phyloP scores from a whole-genome alignment of 1,284 basidiomycete genomes.

The Farysia itapuensis region DNA sequence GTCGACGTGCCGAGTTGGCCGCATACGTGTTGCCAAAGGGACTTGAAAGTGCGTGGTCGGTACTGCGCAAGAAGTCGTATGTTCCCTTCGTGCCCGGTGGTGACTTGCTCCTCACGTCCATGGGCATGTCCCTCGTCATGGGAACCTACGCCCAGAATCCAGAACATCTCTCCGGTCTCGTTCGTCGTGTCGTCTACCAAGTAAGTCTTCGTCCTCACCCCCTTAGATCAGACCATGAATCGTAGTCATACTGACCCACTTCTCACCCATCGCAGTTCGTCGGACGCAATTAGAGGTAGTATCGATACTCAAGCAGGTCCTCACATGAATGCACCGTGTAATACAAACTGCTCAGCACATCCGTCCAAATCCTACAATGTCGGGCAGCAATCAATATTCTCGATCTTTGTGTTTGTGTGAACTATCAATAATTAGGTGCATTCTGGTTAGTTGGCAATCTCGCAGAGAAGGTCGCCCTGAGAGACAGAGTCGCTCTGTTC shows the following conservation, averaged over 20 bases:
- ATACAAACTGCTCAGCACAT: too few relatives aligned
- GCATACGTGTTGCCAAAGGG: slow-evolving; percentile 95
- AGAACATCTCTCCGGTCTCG: slow-evolving; percentile 80
- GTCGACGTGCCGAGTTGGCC: slow-evolving; percentile 78
- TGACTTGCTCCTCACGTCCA: slow-evolving; percentile 69
- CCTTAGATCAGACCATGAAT: background rate
- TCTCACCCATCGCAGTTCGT: slow-evolving; percentile 38
- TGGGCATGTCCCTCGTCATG: slow-evolving; percentile 91
- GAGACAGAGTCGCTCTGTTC: slow-evolving; percentile 74
- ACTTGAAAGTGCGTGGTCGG: slow-evolving; percentile 70
- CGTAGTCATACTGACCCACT: too few relatives aligned
- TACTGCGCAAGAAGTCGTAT: slow-evolving; percentile 73
- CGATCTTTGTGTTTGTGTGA: too few relatives aligned
- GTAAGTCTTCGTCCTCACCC: too few relatives aligned
- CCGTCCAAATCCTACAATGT: too few relatives aligned
- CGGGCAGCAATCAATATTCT: too few relatives aligned
- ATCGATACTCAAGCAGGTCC: too few relatives aligned
- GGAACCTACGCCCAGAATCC: slow-evolving; percentile 80
- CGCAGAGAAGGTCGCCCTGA: slow-evolving; percentile 81
- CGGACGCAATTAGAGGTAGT: slow-evolving; percentile 49
- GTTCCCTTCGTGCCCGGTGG: slow-evolving; percentile 71
- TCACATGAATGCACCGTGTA: too few relatives aligned
- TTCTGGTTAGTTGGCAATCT: too few relatives aligned
- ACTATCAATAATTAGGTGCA: too few relatives aligned
- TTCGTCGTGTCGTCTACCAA: slow-evolving; percentile 84